phyloP scores from a whole-genome alignment of 129 eudicot genomes.

The Pseudognaphalium luteoalbum region DNA sequence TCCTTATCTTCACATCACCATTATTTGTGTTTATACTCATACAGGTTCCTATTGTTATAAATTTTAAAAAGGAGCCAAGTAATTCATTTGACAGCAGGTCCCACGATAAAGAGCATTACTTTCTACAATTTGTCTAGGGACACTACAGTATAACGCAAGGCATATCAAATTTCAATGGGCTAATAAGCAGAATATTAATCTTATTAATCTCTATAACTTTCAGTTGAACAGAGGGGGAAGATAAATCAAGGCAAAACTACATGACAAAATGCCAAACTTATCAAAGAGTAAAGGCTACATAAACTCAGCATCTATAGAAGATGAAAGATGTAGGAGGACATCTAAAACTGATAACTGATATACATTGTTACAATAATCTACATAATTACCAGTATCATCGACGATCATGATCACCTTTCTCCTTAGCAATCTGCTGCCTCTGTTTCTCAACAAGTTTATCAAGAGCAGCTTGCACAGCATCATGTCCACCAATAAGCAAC shows the following conservation, averaged over 20 bases:
- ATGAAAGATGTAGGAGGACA: neutral
- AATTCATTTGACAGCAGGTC: too few relatives aligned
- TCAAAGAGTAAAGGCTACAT: neutral
- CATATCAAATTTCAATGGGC: too few relatives aligned
- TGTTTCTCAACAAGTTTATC: constrained; percentile 90
- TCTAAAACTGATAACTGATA: constrained; percentile 1
- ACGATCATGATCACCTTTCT: constrained; percentile 43
- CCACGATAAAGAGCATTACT: too few relatives aligned
- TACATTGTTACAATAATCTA: constrained; percentile 20
- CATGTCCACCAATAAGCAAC: constrained; percentile 76
- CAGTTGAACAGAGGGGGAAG: neutral
- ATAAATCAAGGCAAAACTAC: neutral
- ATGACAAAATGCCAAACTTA: neutral
- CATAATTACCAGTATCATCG: constrained; percentile 39
- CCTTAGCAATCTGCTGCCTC: constrained; percentile 74
- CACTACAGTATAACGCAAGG: too few relatives aligned
- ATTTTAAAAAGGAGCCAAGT: too few relatives aligned
- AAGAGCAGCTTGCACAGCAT: constrained; percentile 80
- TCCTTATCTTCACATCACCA: too few relatives aligned
- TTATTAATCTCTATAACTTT: neutral
- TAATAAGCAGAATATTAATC: neutral
- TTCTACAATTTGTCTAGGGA: too few relatives aligned
- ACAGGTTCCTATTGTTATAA: too few relatives aligned
- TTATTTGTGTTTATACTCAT: too few relatives aligned
- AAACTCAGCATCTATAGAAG: neutral